phyloP scores from a whole-genome alignment of 352 stramenopile species.

The Globisporangium canariense region DNA sequence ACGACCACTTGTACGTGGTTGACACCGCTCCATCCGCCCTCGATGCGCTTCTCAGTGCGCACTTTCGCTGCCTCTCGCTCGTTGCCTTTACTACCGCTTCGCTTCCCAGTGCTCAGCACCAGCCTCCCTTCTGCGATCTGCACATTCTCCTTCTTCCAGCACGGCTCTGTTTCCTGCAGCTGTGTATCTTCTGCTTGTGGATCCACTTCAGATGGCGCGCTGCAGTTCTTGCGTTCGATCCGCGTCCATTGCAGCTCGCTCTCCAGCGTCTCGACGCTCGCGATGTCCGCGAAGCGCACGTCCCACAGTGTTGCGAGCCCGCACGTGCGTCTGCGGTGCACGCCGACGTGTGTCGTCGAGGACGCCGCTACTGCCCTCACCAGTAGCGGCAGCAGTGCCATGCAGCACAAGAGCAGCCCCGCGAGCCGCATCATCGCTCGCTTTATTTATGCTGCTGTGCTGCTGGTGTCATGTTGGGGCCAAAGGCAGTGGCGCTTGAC shows the following conservation, averaged over 20 bases:
- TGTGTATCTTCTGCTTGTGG: not conserved
- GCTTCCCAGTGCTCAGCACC: constrained; percentile 1
- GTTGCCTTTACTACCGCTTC: not conserved
- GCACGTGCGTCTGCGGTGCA: constrained; percentile 36
- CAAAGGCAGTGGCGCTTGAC: not conserved
- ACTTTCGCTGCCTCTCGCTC: constrained; percentile 8
- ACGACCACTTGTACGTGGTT: constrained; percentile 9
- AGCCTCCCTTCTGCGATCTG: constrained; percentile 12
- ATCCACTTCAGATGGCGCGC: not conserved
- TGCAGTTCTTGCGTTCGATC: constrained; percentile 21
- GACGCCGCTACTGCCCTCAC: not conserved
- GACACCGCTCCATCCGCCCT: constrained; percentile 7
- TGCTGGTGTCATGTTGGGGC: not conserved
- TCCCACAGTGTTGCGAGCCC: constrained; percentile 33
- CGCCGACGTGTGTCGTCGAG: not conserved
- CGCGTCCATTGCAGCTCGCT: constrained; percentile 10
- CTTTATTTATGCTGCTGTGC: not conserved
- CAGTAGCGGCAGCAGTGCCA: not conserved
- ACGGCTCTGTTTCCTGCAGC: not conserved
- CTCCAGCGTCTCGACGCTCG: constrained; percentile 21
- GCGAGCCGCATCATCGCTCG: not conserved
- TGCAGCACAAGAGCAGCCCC: not conserved
- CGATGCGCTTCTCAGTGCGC: constrained; percentile 4
- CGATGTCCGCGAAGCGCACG: constrained; percentile 13
- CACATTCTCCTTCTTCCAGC: constrained; percentile 20